Base-by-base conservation (phyloP, 495 filamentous ascomycete species). In the Talaromyces nanjingensis region DNA sequence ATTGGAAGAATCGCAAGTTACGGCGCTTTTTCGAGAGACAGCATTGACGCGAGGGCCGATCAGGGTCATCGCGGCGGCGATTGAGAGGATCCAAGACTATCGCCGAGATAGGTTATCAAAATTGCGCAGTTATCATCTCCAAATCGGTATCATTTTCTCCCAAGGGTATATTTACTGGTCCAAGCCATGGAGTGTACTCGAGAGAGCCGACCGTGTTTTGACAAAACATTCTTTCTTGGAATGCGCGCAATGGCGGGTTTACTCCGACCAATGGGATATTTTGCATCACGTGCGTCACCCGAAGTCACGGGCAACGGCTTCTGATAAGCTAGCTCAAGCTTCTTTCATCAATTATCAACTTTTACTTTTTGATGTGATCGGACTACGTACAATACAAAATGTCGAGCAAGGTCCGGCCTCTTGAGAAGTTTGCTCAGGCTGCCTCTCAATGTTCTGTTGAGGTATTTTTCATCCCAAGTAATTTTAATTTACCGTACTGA, bases 341-440 rank as follows among this genome's bases (percentile, higher is more conserved):
- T 29, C 56, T 16, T 16, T 45, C 27, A 59, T 16, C 53, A 39
- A 7, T 24, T 9, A 29, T 56, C 49, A 60, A 42, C 54, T 2
- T 47, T 7, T 31, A 31, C 29, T 20, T 24, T 22, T 18, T 60
- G 49, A 25, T 60, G 49, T 59, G 37, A 49, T 29, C 45, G 22
- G 25, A 63, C 27, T 39, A 9, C 11, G 22, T 22, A 24, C 22
- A 24, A 24, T 18, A 31, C 39, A 49, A 65, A 45, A 81, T 79
- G 76, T 71, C 74, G 20, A 65, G 68, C 22, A 72, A 67, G 66
- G 76, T 71, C 47, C 72, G 94, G 45, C 94, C 93, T 7, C 92
- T 99, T 68, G 90, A 97, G 70, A 92, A 88, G 66, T 89, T 99
- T 68, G 93, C 92, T 1, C 81, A 86, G 59, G 90, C 92, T 2